These are phyloP conservation scores for Penicillium macrosclerotiorum DNA, from an alignment of 495 filamentous ascomycete genomes.

Conservation along the genomic window DNA sequence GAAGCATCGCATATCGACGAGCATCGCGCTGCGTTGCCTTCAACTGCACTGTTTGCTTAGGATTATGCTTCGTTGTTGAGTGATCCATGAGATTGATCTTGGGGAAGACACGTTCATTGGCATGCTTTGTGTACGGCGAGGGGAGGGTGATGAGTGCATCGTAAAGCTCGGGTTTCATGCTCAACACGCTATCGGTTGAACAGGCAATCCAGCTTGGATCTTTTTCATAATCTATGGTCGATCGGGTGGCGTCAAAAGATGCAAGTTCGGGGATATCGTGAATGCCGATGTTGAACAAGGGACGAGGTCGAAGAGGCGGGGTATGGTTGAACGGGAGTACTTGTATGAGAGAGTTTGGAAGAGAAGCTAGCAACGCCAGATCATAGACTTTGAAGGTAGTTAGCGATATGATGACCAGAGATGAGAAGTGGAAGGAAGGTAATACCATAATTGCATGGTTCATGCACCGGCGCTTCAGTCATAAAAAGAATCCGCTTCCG, in stretches of 20 bases:
- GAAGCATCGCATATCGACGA: conserved; percentile 72
- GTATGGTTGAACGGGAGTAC: conserved; percentile 39
- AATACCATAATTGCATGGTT: conserved; percentile 83
- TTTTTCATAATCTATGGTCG: conserved; percentile 39
- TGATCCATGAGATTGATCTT: conserved; percentile 48
- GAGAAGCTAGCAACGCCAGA: conserved; percentile 87
- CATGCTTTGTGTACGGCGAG: conserved; percentile 56
- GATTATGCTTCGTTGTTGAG: conserved; percentile 24
- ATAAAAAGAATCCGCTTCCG: conserved; percentile 87
- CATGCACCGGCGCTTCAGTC: conserved; percentile 77
- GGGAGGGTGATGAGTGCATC: conserved; percentile 85
- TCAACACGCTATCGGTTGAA: conserved; percentile 88
- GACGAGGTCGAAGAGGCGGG: conserved; percentile 65
- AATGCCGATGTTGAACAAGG: conserved; percentile 86
- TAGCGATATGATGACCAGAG: conserved; percentile 10
- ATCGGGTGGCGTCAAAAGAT: conserved; percentile 26
- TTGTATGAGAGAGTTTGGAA: conserved; percentile 62
- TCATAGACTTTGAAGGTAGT: too few species aligned
- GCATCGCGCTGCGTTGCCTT: conserved; percentile 91
- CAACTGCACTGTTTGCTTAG: conserved; percentile 38
- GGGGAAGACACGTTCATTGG: conserved; percentile 65
- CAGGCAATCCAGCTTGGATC: conserved; percentile 85
- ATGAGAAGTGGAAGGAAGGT: neutral
- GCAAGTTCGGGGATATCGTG: conserved; percentile 85
- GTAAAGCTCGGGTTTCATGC: conserved; percentile 79